Evolutionary conservation across 129 eudicot species (phyloP), one percentile per base, ranked within the genome.

Genomic region (Smallanthus sonchifolius): DNA sequence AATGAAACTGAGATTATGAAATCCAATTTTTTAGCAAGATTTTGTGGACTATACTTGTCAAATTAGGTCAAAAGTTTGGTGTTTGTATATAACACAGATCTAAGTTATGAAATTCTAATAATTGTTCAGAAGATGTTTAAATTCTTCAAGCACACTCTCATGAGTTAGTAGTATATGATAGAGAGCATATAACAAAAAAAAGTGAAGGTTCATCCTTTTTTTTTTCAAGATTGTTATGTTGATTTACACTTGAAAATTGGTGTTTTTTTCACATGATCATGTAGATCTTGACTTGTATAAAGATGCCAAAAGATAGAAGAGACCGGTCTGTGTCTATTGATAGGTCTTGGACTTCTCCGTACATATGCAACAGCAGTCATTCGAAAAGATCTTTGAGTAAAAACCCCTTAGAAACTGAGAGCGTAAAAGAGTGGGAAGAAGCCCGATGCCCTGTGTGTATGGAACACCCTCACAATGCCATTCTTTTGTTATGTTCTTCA

Each of bases 401-500:
- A 72, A 77, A 73, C 62, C 81, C 95, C 5, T 75, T 83, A 70
- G 94, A 86, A 64, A 81, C 61, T 36, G 94, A 87, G 60, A 80
- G 77, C 74, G 60, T 82, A 35, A 88, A 86, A 78, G 92, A 88
- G 74, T 94, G 97, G 98, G 98, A 94, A 75, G 97, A 94, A 13
- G 92, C 96, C 32, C 80, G 93, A 55, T 94, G 98, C 72, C 97
- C 98, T 0, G 96, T 90, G 14, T 94, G 97, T 71, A 90, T 94
- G 87, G 98, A 94, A 76, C 97, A 94, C 76, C 98, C 98, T n/a
- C 98, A 94, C 83, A 94, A 94, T 59, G 96, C 93, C 14, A 81
- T 94, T 24, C 86, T 94, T 9, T 84, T 94, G 8, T 2, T 94
- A 6, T 94, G 98, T 76, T 83, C 96, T 2, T 83, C 98, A 7